Evolutionary conservation across 805 yeast genomes (phyloP), one percentile per base, ranked within the genome.

Genomic region (Tetrapisispora arboricola): DNA sequence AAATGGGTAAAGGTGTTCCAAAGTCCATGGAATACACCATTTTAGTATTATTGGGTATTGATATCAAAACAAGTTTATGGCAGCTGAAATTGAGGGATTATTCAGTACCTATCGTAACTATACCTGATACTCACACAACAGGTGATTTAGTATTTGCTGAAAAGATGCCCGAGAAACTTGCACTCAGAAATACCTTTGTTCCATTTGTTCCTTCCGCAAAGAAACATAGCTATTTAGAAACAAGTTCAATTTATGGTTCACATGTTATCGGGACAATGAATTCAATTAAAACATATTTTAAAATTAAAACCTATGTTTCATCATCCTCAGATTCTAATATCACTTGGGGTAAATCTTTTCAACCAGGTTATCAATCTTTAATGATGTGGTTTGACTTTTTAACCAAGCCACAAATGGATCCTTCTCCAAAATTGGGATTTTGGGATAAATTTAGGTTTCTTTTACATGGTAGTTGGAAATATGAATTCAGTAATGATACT

Each of bases 341-440:
- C 4, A 70, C 78, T 13, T 80, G 84, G 84, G 73, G 83, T 37
- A 74, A 77, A 43, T 68, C 84, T 0, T 63, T 76, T 35, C 80
- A 70, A 46, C 76, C 84, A 0, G 80, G 78, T 3, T 61, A 77
- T 27, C 71, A 70, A 53, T 70, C 79, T 20, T 72, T 77, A 1
- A 75, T 79, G 78, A 57, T 75, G 33, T 75, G 79, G 60, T 74
- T 79, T 53, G 86, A 80, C 56, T 75, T 70, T 39, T 68, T 79
- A 39, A 77, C 84, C 0, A 80, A 79, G 50, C 84, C 87, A 1
- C 83, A 83, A 2, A 56, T 78, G 20, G 87, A 80, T 53, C 75
- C 76, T 1, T 76, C 84, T 2, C 63, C 68, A 8, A 76, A 75
- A 46, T 51, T 80, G 7, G 87, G 87, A 4, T 76, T 79, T 49